Conservation (phyloP, 169 alveolate species). For the Plasmodium coatneyi region DNA sequence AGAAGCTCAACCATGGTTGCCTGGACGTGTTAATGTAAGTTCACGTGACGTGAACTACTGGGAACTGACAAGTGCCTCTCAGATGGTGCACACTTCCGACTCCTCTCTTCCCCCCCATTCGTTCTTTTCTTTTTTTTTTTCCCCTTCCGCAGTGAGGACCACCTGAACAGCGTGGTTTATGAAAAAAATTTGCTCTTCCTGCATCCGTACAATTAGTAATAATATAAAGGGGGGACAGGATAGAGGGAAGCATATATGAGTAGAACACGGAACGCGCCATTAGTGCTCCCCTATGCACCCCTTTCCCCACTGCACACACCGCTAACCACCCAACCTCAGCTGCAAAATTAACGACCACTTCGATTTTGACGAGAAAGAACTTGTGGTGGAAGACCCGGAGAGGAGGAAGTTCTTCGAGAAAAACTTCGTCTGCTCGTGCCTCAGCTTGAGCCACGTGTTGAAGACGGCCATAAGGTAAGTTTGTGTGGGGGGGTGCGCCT, state of each 20-base stretch:
- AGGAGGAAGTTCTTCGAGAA: constrained; percentile 59
- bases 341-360: constrained; percentile 41
- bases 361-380: constrained; percentile 54
- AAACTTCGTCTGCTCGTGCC: constrained; percentile 60
- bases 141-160: constrained; percentile 17
- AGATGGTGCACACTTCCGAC: background rate
- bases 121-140: background rate
- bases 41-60: no score
- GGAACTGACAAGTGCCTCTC: background rate
- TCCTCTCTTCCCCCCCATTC: background rate
- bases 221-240: background rate
- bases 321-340: background rate
- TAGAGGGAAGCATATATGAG: background rate
- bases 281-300: background rate
- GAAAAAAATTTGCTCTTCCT: constrained; percentile 36
- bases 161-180: constrained; percentile 36
- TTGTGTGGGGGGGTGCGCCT: background rate
- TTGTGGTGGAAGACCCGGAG: constrained; percentile 25
- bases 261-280: background rate
- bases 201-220: constrained; percentile 71
- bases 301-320: background rate
- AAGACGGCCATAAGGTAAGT: constrained; percentile 56
- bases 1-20: constrained; percentile 34
- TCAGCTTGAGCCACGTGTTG: constrained; percentile 50
- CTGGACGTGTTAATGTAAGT: constrained; percentile 51